These are phyloP conservation scores for Castanea mollissima DNA, from an alignment of 306 rosid genomes.

Conservation along the genomic window DNA sequence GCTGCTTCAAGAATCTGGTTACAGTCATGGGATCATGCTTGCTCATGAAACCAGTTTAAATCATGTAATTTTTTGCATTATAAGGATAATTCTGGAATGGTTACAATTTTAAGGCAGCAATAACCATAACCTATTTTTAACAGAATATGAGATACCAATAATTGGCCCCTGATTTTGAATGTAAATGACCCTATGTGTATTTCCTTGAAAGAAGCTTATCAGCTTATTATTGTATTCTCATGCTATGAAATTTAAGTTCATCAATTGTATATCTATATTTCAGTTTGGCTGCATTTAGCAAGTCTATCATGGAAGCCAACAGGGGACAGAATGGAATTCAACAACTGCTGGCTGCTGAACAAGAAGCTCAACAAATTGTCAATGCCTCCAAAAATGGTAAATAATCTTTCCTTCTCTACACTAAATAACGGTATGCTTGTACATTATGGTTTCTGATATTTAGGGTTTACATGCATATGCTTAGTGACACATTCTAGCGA, in stretches of 20 bases:
- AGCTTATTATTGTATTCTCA: background rate
- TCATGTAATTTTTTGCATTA: no score
- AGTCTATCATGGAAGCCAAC: slow-evolving; percentile 62
- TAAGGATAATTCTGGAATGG: no score
- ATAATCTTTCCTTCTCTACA: slow-evolving; percentile 14
- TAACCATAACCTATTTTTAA: background rate
- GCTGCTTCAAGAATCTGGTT: no score
- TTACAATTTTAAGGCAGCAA: no score
- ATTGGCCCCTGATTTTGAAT: background rate
- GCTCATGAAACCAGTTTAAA: no score
- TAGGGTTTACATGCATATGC: background rate
- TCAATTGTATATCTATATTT: background rate
- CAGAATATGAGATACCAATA: background rate
- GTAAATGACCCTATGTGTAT: background rate
- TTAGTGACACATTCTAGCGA: background rate
- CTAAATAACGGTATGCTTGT: background rate
- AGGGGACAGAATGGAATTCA: slow-evolving; percentile 95
- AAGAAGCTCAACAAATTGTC: slow-evolving; percentile 91
- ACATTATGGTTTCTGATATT: background rate
- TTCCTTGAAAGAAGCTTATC: background rate
- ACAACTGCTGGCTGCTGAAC: slow-evolving; percentile 90
- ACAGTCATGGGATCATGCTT: no score
- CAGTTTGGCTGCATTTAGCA: background rate
- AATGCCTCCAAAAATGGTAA: slow-evolving; percentile 78
- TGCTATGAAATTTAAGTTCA: background rate